A percentile compares a stretch with the other conserved stretches of the same genome.
Evolutionary conservation across 805 yeast genomes (phyloP).

Genomic region (Pichia thaimueangensis): DNA sequence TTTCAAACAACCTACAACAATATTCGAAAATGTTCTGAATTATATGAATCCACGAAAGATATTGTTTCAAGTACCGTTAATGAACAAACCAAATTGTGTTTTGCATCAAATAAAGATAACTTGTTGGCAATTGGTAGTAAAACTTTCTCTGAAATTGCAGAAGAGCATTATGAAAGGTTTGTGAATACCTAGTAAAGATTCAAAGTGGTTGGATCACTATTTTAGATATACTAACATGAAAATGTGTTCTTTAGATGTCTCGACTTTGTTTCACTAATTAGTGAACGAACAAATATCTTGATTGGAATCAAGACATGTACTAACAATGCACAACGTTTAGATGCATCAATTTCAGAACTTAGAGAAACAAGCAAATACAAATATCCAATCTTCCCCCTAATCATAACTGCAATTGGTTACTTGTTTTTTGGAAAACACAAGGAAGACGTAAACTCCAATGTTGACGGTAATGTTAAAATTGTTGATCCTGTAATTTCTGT

Average conservation of each 20-base stretch:
- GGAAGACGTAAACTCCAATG: too few relatives aligned
- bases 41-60: background rate
- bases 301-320: constrained; percentile 5
- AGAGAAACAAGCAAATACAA: too few relatives aligned
- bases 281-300: constrained; percentile 1
- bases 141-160: background rate
- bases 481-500: too few relatives aligned
- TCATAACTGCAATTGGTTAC: too few relatives aligned
- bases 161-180: constrained; percentile 4
- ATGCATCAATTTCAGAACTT: too few relatives aligned
- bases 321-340: background rate
- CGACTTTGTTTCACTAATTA: constrained; percentile 4
- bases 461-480: too few relatives aligned
- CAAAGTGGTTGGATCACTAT: background rate
- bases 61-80: background rate
- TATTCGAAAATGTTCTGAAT: constrained; percentile 3
- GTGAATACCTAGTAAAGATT: background rate
- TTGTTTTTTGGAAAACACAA: too few relatives aligned
- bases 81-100: background rate
- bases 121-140: constrained; percentile 1
- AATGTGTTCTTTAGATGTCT: constrained; percentile 4
- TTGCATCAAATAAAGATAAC: background rate
- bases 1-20: constrained; percentile 4
- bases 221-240: constrained; percentile 1
- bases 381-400: too few relatives aligned